Evolutionary conservation across 2,329 filamentous ascomycete genomes (phyloP).

Genomic region (Knoxdaviesia capensis): DNA sequence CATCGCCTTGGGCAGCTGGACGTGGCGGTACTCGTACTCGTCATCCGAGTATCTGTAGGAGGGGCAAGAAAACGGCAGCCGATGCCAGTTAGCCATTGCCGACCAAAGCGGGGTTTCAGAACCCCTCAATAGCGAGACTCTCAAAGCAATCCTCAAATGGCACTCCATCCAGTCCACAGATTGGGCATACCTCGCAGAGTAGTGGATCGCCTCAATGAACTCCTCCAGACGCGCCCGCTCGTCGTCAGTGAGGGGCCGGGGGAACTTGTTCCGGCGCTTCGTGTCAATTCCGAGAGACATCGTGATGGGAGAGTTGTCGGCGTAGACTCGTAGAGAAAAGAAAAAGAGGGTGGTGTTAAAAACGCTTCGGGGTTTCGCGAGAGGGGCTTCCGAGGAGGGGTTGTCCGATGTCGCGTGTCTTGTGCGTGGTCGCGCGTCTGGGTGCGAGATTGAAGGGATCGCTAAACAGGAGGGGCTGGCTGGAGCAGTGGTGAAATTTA

Average conservation of each 20-base stretch:
- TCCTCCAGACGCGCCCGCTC: conserved; percentile 77
- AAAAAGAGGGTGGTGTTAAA: background rate
- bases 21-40: conserved; percentile 91
- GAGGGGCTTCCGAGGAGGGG: too few relatives aligned
- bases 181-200: conserved; percentile 58
- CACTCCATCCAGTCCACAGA: too few relatives aligned
- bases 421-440: too few relatives aligned
- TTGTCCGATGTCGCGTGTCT: too few relatives aligned
- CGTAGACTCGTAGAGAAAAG: background rate
- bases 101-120: background rate
- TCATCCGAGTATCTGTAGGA: conserved; percentile 65
- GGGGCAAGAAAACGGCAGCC: conserved; percentile 3
- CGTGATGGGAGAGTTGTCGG: background rate
- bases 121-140: background rate
- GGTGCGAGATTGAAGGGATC: too few relatives aligned
- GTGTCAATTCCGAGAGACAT: conserved; percentile 45
- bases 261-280: conserved; percentile 68
- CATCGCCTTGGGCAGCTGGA: conserved; percentile 95
- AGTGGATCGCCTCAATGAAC: conserved; percentile 85
- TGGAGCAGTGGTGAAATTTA: too few relatives aligned
- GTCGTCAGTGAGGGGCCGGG: conserved; percentile 57
- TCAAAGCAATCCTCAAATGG: too few relatives aligned
- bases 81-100: background rate
- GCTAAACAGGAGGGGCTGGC: too few relatives aligned
- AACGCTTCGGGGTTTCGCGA: too few relatives aligned